Percentiles rank a stretch among this genome's conserved stretches.
These are phyloP conservation scores for Euptelea pleiosperma DNA, from an alignment of 164 flowering plant species.

Conservation along the genomic window DNA sequence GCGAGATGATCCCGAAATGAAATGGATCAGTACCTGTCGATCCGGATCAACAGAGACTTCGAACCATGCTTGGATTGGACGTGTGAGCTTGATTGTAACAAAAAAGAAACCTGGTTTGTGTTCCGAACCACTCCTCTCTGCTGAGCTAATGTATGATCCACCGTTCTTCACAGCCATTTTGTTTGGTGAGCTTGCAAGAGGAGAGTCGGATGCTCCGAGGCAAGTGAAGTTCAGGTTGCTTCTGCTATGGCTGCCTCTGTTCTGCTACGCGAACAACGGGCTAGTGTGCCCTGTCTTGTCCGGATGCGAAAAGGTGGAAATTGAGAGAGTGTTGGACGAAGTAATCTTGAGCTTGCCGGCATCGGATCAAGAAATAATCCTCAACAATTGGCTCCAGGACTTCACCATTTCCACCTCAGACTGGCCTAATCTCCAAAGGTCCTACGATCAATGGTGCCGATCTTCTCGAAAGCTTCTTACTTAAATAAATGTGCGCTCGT, in stretches of 20 bases:
- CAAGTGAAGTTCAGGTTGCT: constrained; percentile 39
- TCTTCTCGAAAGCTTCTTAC: constrained; percentile 29
- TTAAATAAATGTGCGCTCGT: too few species aligned
- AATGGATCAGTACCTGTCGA: too few species aligned
- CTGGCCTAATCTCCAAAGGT: constrained; percentile 46
- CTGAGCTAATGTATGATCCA: neutral
- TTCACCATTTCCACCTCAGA: constrained; percentile 35
- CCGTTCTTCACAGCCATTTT: constrained; percentile 32
- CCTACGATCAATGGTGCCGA: constrained; percentile 44
- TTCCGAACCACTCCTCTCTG: neutral
- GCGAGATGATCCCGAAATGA: too few species aligned
- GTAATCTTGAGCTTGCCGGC: constrained; percentile 29
- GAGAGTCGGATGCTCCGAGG: constrained; percentile 13
- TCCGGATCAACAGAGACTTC: too few species aligned
- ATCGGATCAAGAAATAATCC: constrained; percentile 38
- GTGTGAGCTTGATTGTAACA: too few species aligned
- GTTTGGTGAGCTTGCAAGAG: constrained; percentile 19
- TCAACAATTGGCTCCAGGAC: constrained; percentile 46
- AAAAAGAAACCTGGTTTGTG: too few species aligned
- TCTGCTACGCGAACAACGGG: constrained; percentile 44
- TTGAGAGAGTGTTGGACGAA: constrained; percentile 35
- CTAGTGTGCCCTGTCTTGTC: constrained; percentile 30
- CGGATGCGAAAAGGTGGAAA: constrained; percentile 31
- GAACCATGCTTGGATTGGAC: too few species aligned
- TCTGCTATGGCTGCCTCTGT: constrained; percentile 37